phyloP scores from a whole-genome alignment of 179 eudicot species.

The Pouteria campechiana region DNA sequence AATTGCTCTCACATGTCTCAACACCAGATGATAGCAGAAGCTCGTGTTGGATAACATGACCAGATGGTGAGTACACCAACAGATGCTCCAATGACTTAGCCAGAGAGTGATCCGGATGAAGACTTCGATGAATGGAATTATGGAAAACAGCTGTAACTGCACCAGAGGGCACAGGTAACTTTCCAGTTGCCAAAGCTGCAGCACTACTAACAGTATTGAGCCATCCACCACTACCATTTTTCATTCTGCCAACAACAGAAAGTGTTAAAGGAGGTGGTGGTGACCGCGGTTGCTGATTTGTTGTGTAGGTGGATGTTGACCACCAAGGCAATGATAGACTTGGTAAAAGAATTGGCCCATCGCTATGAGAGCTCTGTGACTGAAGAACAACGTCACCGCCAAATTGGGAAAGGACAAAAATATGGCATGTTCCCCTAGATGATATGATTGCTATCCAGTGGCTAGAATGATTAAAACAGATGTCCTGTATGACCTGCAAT shows the following conservation, averaged over 20 bases:
- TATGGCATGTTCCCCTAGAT: constrained; percentile 89
- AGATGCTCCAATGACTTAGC: constrained; percentile 59
- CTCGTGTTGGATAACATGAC: constrained; percentile 80
- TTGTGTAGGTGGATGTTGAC: constrained; percentile 50
- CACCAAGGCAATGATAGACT: constrained; percentile 74
- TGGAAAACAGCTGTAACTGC: constrained; percentile 83
- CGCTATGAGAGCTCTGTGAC: constrained; percentile 35
- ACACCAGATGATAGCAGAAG: constrained; percentile 58
- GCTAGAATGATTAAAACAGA: constrained; percentile 86
- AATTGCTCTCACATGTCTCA: constrained; percentile 44
- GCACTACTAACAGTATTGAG: constrained; percentile 91
- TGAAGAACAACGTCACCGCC: constrained; percentile 84
- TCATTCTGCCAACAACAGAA: constrained; percentile 75
- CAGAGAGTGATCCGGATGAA: constrained; percentile 22
- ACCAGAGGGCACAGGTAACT: constrained; percentile 49
- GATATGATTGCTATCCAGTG: constrained; percentile 94
- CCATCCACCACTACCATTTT: constrained; percentile 85
- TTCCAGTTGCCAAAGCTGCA: constrained; percentile 91
- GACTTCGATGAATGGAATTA: constrained; percentile 31
- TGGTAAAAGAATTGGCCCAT: constrained; percentile 50
- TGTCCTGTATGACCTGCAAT: constrained; percentile 89
- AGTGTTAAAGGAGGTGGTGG: constrained; percentile 80
- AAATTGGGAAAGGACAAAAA: constrained; percentile 79
- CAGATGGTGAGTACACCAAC: constrained; percentile 82
- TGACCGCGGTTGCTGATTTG: constrained; percentile 38